phyloP scores from a whole-genome alignment of 148 eudicot genomes.

The Gaultheria prostrata region DNA sequence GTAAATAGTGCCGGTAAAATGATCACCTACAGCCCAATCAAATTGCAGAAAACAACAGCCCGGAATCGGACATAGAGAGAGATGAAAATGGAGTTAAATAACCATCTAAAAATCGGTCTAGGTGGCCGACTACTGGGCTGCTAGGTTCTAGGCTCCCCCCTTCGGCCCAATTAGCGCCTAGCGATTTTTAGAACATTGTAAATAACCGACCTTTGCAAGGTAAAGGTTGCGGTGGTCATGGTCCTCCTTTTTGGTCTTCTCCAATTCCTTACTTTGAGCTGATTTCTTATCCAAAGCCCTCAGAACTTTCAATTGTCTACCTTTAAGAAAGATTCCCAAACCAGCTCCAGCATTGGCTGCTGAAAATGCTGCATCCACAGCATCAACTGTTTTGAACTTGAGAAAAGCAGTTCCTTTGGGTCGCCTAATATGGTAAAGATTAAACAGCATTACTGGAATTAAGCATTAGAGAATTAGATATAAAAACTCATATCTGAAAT shows the following conservation, averaged over 20 bases:
- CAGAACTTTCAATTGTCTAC: conserved; percentile 77
- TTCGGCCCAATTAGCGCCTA: no score
- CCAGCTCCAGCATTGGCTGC: conserved; percentile 69
- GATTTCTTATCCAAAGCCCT: conserved; percentile 89
- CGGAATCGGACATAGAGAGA: not conserved
- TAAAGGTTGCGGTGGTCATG: conserved; percentile 89
- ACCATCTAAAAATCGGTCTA: not conserved
- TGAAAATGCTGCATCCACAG: conserved; percentile 70
- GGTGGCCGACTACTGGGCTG: no score
- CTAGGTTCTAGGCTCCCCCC: no score
- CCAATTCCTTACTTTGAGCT: conserved; percentile 64
- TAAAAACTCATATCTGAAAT: not conserved
- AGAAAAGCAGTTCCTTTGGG: conserved; percentile 96
- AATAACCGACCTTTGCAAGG: conserved; percentile 67
- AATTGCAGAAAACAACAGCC: not conserved
- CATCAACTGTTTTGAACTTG: conserved; percentile 57
- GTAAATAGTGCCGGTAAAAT: not conserved
- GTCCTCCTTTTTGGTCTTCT: conserved; percentile 71
- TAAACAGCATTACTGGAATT: not conserved
- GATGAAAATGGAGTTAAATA: not conserved
- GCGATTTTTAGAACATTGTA: no score
- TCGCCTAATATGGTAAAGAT: conserved; percentile 50
- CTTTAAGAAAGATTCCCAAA: conserved; percentile 72
- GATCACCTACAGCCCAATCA: not conserved
- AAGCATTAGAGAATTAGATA: conserved; percentile 2